Percentiles rank a stretch among this genome's conserved stretches.
Evolutionary conservation across 176 grass and related monocot species (phyloP).

Genomic region (Carex parvula): DNA sequence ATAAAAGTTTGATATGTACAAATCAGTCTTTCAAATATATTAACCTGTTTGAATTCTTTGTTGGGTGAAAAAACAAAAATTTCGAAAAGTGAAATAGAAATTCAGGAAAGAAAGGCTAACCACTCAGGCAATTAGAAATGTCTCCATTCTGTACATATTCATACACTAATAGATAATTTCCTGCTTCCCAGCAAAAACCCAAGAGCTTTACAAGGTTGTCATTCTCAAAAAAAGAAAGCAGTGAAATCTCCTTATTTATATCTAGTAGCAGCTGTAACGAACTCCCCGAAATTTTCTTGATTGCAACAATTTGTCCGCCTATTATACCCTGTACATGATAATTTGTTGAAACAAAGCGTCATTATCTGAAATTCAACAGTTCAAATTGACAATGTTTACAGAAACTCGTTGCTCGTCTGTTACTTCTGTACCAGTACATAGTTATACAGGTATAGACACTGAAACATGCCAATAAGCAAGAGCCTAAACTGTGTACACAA

Average conservation of each 20-base stretch:
- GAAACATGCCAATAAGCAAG: not conserved
- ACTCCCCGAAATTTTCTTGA: not conserved
- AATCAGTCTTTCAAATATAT: not conserved
- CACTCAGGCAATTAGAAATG: not conserved
- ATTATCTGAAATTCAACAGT: not conserved
- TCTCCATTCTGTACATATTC: conserved; percentile 2
- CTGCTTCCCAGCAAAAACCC: conserved; percentile 18
- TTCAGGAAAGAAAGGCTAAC: not conserved
- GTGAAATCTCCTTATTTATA: not conserved
- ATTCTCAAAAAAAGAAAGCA: conserved; percentile 2
- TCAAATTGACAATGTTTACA: no score
- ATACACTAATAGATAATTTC: conserved; percentile 11
- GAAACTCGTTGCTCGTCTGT: not conserved
- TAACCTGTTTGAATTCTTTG: not conserved
- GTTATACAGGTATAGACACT: not conserved
- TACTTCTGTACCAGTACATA: not conserved
- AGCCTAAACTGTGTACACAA: not conserved
- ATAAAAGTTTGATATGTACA: not conserved
- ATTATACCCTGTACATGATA: not conserved
- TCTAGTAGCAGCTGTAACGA: not conserved
- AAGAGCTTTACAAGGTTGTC: conserved; percentile 10
- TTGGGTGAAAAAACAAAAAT: not conserved
- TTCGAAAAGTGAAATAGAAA: not conserved
- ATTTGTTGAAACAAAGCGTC: not conserved
- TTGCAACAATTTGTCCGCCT: not conserved